These are phyloP conservation scores for Umbilicus rupestris DNA, from an alignment of 164 flowering plant species.

Conservation along the genomic window DNA sequence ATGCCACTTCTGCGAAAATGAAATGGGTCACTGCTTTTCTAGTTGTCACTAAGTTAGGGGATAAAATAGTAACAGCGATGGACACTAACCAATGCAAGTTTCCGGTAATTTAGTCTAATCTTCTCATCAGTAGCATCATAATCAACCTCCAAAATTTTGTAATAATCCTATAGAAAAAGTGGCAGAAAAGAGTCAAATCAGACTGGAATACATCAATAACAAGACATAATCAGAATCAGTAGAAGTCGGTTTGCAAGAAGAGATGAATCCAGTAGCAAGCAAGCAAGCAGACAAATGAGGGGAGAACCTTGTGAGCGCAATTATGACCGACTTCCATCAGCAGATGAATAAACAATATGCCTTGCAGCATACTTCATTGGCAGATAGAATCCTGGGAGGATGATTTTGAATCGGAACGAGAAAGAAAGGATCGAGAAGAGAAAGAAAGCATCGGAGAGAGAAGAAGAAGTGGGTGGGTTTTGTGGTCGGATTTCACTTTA, in stretches of 20 bases:
- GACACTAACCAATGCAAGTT: constrained; percentile 66
- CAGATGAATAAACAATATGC: neutral
- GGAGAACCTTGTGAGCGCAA: neutral
- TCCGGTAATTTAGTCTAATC: constrained; percentile 57
- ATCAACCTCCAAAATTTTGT: constrained; percentile 74
- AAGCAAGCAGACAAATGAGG: neutral
- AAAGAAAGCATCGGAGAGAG: too few relatives aligned
- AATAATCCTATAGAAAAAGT: constrained; percentile 76
- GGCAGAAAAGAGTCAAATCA: too few relatives aligned
- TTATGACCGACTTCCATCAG: neutral
- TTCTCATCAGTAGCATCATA: constrained; percentile 80
- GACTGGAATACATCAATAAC: neutral
- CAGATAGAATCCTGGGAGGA: neutral
- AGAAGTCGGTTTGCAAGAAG: neutral
- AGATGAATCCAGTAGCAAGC: neutral
- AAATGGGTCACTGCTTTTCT: neutral
- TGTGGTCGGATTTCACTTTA: too few relatives aligned
- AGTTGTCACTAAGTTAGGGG: neutral
- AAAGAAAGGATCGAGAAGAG: too few relatives aligned
- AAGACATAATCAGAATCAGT: neutral
- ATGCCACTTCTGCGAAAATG: constrained; percentile 63
- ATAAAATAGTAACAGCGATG: constrained; percentile 1
- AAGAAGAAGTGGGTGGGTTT: too few relatives aligned
- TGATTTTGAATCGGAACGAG: too few relatives aligned
- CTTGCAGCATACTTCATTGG: neutral